Evolutionary conservation across 1,139 yeast species (phyloP).

Genomic region (Barnettozyma hawaiiensis): DNA sequence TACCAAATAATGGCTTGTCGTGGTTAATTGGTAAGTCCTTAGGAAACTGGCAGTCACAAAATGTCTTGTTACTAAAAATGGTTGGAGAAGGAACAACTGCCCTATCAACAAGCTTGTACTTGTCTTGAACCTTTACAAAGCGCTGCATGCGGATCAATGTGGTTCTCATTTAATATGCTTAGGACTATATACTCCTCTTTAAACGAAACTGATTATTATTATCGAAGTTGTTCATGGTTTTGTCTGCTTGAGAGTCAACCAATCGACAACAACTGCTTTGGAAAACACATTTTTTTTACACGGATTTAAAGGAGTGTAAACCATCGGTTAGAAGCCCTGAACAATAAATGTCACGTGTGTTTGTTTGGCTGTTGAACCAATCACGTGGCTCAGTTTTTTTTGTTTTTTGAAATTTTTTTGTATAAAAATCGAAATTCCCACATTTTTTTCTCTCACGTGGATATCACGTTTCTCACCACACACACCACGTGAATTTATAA

Average conservation of each 20-base stretch:
- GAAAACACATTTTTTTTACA: neutral
- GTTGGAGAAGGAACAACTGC: constrained; percentile 15
- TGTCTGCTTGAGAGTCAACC: too few relatives aligned
- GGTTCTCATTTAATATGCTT: constrained; percentile 12
- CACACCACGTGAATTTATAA: constrained; percentile 6
- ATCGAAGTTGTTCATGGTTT: too few relatives aligned
- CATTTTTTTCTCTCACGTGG: constrained; percentile 23
- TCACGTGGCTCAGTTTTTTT: constrained; percentile 3
- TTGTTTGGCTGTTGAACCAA: neutral
- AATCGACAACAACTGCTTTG: too few relatives aligned
- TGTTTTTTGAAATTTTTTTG: neutral
- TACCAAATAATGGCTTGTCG: constrained; percentile 36
- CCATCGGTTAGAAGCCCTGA: neutral
- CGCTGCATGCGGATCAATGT: constrained; percentile 4
- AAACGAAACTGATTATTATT: neutral
- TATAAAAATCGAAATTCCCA: neutral
- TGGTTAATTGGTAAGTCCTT: constrained; percentile 38
- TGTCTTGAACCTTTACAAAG: constrained; percentile 10
- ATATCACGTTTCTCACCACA: constrained; percentile 18
- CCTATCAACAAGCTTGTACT: constrained; percentile 14
- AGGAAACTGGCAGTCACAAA: constrained; percentile 46
- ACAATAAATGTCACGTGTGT: neutral
- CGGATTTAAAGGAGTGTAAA: too few relatives aligned
- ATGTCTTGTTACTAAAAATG: constrained; percentile 31
- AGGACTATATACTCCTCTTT: neutral